Evolutionary conservation across 1,139 yeast genomes (phyloP), one percentile per base, ranked within the genome.

Genomic region (Pneumocystis murina): DNA sequence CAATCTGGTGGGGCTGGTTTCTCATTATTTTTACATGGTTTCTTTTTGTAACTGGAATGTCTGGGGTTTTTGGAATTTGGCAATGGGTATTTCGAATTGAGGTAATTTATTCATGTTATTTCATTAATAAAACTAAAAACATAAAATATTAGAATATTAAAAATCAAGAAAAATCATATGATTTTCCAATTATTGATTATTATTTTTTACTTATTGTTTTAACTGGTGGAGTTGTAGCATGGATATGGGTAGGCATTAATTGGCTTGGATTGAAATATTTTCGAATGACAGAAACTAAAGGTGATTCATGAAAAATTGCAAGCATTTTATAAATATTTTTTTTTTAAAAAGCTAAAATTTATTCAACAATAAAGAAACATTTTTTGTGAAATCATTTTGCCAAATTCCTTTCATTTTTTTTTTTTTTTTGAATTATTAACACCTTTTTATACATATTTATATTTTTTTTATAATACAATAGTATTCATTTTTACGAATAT

Each of bases 141-240:
- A 20, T 48, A 48, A 48, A 48, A 12, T 24, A 48, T 24, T 48
- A 48, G 55, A 24, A 24, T 20, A 30, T 48, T 24, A 48, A 14
- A 48, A 24, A 48, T 12, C 33, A 48, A 12, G 30, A 48, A 48
- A 48, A 48, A 48, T 48, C 55, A 24, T 12, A 48, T 48, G 55
- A 48, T 48, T 48, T 48, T n/a, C 55, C 55, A 48, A 48, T 48
- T 48, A 48, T 48, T 48, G 55, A 48, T 48, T 48, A 48, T 48
- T 48, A 48, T 24, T 48, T 48, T 24, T 20, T 48, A 24, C 55
- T 48, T 48, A 48, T 48, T 48, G 6, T 48, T 20, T 48, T 48
- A 48, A 48, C 55, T 3, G 55, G 55, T 3, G 55, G 55, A 24
- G 55, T 48, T 24, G 33, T 48, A 48, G 55, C 33, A 8, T 48